Evolutionary conservation across 768 basidiomycete species (phyloP).

Genomic region (Sistotremastrum niveocremeum): DNA sequence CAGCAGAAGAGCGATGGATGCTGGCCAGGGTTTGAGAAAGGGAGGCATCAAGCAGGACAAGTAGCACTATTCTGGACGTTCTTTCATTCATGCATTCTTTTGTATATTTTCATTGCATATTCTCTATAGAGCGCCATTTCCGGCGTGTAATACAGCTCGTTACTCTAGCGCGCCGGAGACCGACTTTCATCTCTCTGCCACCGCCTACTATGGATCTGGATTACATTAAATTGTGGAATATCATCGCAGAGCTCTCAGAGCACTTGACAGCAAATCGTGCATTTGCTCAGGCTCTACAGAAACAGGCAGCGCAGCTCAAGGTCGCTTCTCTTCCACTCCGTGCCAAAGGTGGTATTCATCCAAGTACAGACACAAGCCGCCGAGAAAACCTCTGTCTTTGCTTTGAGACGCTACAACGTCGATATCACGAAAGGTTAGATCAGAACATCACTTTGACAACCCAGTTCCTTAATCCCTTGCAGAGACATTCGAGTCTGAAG

Average conservation of each 20-base stretch:
- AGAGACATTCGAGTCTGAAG: constrained; percentile 89
- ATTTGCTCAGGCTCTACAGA: constrained; percentile 51
- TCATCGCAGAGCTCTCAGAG: constrained; percentile 70
- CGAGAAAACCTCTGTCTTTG: constrained; percentile 58
- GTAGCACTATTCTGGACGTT: no score
- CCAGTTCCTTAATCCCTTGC: constrained; percentile 1
- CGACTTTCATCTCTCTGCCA: no score
- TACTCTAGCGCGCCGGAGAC: no score
- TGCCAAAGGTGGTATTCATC: constrained; percentile 1
- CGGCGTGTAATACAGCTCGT: no score
- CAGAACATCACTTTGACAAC: constrained; percentile 8
- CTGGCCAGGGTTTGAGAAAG: no score
- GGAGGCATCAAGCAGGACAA: no score
- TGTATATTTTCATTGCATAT: no score
- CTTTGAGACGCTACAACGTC: constrained; percentile 71
- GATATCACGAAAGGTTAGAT: constrained; percentile 68
- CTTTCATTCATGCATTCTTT: no score
- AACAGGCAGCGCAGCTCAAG: constrained; percentile 61
- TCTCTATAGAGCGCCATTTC: no score
- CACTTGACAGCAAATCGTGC: constrained; percentile 76
- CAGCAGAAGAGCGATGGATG: no score
- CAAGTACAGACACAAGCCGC: constrained; percentile 54
- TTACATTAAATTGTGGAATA: constrained; percentile 60
- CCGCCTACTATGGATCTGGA: constrained; percentile 40
- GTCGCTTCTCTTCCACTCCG: constrained; percentile 26